phyloP scores from a whole-genome alignment of 1,284 basidiomycete genomes.

The Fistulina hepatica region DNA sequence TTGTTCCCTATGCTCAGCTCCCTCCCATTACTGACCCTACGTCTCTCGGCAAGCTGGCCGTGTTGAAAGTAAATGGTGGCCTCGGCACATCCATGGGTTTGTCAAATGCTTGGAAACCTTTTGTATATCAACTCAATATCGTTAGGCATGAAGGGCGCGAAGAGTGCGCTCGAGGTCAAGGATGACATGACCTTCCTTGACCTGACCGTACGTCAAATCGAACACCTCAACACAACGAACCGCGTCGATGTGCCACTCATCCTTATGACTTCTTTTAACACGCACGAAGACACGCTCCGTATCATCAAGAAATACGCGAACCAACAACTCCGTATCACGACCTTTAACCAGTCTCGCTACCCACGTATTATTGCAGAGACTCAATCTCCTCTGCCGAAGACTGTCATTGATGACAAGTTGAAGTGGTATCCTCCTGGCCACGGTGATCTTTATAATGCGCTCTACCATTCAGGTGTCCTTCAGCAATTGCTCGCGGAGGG shows the following conservation, averaged over 20 bases:
- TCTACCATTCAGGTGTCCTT: conserved; percentile 91
- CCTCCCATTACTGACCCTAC: conserved; percentile 47
- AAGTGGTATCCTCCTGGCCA: conserved; percentile 99
- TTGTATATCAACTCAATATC: conserved; percentile 5
- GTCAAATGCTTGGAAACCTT: conserved; percentile 34
- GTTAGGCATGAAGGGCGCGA: conserved; percentile 88
- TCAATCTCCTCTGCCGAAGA: conserved; percentile 81
- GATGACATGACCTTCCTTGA: conserved; percentile 99
- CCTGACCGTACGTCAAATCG: conserved; percentile 93
- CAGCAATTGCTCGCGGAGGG: conserved; percentile 92
- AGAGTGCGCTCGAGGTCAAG: conserved; percentile 87
- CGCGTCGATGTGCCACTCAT: conserved; percentile 90
- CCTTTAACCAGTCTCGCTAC: conserved; percentile 98
- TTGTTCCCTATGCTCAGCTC: conserved; percentile 80
- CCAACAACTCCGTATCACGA: conserved; percentile 91
- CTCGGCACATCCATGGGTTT: conserved; percentile 93
- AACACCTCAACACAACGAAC: conserved; percentile 69
- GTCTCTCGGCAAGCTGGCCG: conserved; percentile 90
- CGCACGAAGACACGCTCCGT: conserved; percentile 91
- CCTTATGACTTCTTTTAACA: conserved; percentile 99
- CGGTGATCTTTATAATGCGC: conserved; percentile 92
- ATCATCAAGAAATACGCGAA: conserved; percentile 99
- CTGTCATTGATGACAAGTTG: conserved; percentile 86
- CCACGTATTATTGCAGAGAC: conserved; percentile 96
- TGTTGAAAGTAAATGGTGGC: conserved; percentile 99